A percentile compares a stretch with the other conserved stretches of the same genome.
phyloP scores from a whole-genome alignment of 2,329 filamentous ascomycete genomes.

The Podosphaera xanthii region DNA sequence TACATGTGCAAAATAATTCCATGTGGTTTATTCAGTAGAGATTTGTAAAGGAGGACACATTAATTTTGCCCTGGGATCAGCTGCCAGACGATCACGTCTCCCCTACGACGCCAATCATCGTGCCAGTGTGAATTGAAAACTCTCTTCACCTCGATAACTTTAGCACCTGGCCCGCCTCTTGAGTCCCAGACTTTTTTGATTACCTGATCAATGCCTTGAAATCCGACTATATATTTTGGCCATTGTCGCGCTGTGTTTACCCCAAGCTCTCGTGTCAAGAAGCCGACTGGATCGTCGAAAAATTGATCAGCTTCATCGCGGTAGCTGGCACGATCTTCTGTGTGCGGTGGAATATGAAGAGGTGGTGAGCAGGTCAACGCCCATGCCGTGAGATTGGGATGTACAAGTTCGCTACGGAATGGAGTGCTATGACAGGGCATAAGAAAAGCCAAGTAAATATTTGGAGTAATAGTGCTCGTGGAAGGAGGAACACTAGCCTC shows the following conservation, averaged over 20 bases:
- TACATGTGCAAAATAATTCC: no score
- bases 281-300: constrained; percentile 41
- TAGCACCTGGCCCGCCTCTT: constrained; percentile 21
- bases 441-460: constrained; percentile 42
- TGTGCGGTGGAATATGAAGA: constrained; percentile 35
- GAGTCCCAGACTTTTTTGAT: constrained; percentile 21
- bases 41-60: background rate
- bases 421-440: constrained; percentile 94
- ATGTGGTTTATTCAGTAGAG: no score
- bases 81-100: constrained; percentile 37
- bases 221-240: constrained; percentile 37
- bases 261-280: constrained; percentile 23
- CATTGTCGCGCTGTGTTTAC: constrained; percentile 17
- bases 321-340: constrained; percentile 41
- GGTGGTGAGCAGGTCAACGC: constrained; percentile 83
- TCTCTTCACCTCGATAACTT: constrained; percentile 27
- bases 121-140: constrained; percentile 38
- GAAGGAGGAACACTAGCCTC: background rate
- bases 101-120: constrained; percentile 34
- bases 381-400: constrained; percentile 53
- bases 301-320: constrained; percentile 81
- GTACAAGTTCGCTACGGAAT: constrained; percentile 72
- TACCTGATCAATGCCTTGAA: constrained; percentile 30
- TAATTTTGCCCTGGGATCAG: constrained; percentile 7
- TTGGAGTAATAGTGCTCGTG: background rate